phyloP scores from a whole-genome alignment of 768 basidiomycete genomes.

The Hericium rajendrae region DNA sequence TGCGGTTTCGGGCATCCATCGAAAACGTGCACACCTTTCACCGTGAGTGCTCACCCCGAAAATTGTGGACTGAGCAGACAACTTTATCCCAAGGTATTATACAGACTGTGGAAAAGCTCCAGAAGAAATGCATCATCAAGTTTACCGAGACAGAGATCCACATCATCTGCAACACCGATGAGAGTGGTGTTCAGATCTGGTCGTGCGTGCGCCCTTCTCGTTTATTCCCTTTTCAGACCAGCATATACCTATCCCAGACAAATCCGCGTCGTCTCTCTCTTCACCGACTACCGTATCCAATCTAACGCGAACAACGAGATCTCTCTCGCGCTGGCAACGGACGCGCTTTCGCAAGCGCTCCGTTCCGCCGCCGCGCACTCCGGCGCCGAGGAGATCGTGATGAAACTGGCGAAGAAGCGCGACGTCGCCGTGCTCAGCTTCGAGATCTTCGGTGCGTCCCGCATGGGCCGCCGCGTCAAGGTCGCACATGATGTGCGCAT shows the following conservation, averaged over 20 bases:
- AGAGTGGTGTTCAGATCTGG: constrained; percentile 87
- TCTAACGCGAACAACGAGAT: constrained; percentile 81
- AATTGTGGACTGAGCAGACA: too few relatives aligned
- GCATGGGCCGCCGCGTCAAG: constrained; percentile 52
- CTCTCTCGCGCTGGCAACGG: constrained; percentile 60
- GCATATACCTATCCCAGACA: constrained; percentile 29
- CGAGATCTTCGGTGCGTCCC: constrained; percentile 57
- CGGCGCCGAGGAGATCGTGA: constrained; percentile 50
- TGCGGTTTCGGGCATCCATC: constrained; percentile 16
- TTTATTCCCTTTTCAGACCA: constrained; percentile 15
- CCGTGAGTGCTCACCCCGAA: constrained; percentile 1
- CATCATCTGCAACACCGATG: constrained; percentile 77
- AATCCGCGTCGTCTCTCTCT: constrained; percentile 58
- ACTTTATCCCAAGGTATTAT: constrained; percentile 45
- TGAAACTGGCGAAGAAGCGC: constrained; percentile 84
- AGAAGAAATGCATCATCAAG: constrained; percentile 77
- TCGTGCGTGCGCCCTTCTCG: constrained; percentile 30
- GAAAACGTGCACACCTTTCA: constrained; percentile 12
- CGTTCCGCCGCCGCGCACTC: constrained; percentile 32
- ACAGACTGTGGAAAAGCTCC: constrained; percentile 74
- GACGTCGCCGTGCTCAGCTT: constrained; percentile 70
- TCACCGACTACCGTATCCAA: constrained; percentile 74
- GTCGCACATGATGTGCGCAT: constrained; percentile 78
- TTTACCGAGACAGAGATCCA: constrained; percentile 68
- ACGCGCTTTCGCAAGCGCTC: constrained; percentile 68